Conservation (phyloP, 768 basidiomycete genomes). For the Tylopilus sp. region DNA sequence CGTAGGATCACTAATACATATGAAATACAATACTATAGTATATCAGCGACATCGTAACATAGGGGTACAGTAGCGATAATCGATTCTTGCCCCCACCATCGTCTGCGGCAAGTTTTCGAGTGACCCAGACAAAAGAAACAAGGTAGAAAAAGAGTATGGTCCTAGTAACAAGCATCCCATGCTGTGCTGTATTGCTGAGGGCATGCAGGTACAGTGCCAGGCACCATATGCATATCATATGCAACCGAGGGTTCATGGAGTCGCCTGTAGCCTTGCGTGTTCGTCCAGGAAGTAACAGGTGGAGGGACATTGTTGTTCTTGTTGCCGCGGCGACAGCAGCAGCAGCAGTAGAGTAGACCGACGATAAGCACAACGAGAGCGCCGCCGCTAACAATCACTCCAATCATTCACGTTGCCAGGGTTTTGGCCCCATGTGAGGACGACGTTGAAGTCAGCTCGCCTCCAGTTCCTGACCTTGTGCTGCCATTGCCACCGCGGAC, state of each 20-base stretch:
- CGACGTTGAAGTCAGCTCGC: conserved; percentile 35
- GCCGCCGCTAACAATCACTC: conserved; percentile 7
- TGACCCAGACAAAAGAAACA: too few relatives aligned
- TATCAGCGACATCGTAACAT: too few relatives aligned
- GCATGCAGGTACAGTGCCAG: conserved; percentile 5
- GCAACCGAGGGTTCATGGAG: conserved; percentile 28
- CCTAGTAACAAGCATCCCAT: conserved; percentile 23
- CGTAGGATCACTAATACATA: too few relatives aligned
- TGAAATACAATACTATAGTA: too few relatives aligned
- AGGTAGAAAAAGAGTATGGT: background rate
- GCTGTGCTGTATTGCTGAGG: conserved; percentile 21
- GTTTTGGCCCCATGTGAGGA: conserved; percentile 26
- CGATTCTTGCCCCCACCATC: too few relatives aligned
- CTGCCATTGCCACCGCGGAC: conserved; percentile 7
- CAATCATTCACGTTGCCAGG: conserved; percentile 13
- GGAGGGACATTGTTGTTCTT: conserved; percentile 1
- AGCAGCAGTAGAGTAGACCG: conserved; percentile 7
- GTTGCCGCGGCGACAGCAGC: conserved; percentile 13
- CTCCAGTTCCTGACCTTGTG: conserved; percentile 28
- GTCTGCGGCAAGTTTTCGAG: too few relatives aligned
- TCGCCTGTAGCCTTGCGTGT: conserved; percentile 16
- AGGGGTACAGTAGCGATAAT: too few relatives aligned
- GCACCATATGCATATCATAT: conserved; percentile 25
- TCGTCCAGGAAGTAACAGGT: conserved; percentile 5
- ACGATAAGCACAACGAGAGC: conserved; percentile 9